Conservation (phyloP, 2,329 filamentous ascomycete genomes). For the Calonectria naviculata region DNA sequence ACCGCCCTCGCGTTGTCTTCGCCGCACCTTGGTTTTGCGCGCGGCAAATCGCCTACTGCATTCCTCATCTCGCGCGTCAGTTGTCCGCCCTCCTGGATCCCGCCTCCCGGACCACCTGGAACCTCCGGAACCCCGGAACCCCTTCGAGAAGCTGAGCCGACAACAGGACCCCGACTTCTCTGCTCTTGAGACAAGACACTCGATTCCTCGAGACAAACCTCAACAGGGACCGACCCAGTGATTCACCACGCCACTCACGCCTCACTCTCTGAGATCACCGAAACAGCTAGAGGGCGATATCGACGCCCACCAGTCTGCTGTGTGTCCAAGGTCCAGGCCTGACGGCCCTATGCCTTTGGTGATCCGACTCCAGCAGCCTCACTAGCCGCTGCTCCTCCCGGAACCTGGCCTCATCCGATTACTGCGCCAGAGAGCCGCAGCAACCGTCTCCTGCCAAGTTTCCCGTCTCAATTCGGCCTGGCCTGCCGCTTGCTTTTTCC, state of each 20-base stretch:
- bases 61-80: conserved; percentile 6
- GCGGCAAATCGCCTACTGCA: neutral
- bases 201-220: conserved; percentile 11
- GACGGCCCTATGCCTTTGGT: conserved; percentile 1
- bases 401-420: neutral
- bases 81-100: neutral
- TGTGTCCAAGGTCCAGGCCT: neutral
- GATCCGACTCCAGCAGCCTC: conserved; percentile 16
- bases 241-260: neutral
- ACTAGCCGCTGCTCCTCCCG: conserved; percentile 15
- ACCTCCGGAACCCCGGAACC: conserved; percentile 10
- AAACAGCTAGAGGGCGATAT: neutral
- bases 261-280: conserved; percentile 2
- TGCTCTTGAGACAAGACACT: conserved; percentile 18
- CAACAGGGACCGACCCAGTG: conserved; percentile 1
- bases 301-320: neutral
- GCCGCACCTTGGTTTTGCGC: neutral
- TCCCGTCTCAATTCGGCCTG: neutral
- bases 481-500: conserved; percentile 12
- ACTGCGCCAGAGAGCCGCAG: neutral
- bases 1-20: neutral
- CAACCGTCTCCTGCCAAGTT: conserved; percentile 7
- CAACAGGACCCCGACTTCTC: neutral
- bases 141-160: conserved; percentile 13
- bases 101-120: conserved; percentile 3